These are phyloP conservation scores for Aplosporella prunicola DNA, from an alignment of 2,329 filamentous ascomycete species.

Conservation along the genomic window DNA sequence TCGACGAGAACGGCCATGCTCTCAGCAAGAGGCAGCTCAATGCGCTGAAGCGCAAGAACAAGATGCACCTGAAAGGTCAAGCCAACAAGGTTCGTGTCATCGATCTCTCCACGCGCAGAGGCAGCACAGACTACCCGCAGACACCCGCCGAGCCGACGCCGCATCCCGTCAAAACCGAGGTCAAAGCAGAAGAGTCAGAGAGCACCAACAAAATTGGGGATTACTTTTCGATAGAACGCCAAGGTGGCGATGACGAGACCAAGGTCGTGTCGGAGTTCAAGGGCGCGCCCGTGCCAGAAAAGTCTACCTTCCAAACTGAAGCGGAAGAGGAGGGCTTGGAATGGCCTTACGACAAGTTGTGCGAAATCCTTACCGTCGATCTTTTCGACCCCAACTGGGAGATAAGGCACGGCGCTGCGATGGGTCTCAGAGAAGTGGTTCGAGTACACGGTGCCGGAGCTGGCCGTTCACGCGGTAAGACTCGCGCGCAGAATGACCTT, in stretches of 20 bases:
- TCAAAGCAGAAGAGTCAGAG: slow-evolving; percentile 49
- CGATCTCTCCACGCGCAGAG: slow-evolving; percentile 64
- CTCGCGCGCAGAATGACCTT: slow-evolving; percentile 62
- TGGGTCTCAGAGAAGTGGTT: slow-evolving; percentile 85
- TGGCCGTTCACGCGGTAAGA: slow-evolving; percentile 64
- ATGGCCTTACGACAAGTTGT: slow-evolving; percentile 91
- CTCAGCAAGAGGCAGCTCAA: slow-evolving; percentile 92
- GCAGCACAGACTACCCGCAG: slow-evolving; percentile 50
- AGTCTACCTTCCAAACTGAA: slow-evolving; percentile 74
- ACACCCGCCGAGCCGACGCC: slow-evolving; percentile 43
- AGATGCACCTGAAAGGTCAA: slow-evolving; percentile 78
- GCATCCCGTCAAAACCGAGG: slow-evolving; percentile 51
- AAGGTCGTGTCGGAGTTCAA: slow-evolving; percentile 97
- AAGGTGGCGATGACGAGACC: slow-evolving; percentile 73
- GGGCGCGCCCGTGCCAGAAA: slow-evolving; percentile 68
- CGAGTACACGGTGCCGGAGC: slow-evolving; percentile 86
- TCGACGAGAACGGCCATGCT: slow-evolving; percentile 43
- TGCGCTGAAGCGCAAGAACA: slow-evolving; percentile 86
- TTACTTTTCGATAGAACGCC: slow-evolving; percentile 82
- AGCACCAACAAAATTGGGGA: slow-evolving; percentile 52
- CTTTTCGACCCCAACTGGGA: slow-evolving; percentile 94
- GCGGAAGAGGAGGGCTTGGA: slow-evolving; percentile 67
- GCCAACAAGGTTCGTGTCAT: slow-evolving; percentile 85
- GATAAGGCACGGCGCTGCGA: slow-evolving; percentile 87
- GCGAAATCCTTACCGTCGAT: slow-evolving; percentile 87